Base-by-base conservation (phyloP, 352 stramenopile genomes). In the Pythium apleroticum region DNA sequence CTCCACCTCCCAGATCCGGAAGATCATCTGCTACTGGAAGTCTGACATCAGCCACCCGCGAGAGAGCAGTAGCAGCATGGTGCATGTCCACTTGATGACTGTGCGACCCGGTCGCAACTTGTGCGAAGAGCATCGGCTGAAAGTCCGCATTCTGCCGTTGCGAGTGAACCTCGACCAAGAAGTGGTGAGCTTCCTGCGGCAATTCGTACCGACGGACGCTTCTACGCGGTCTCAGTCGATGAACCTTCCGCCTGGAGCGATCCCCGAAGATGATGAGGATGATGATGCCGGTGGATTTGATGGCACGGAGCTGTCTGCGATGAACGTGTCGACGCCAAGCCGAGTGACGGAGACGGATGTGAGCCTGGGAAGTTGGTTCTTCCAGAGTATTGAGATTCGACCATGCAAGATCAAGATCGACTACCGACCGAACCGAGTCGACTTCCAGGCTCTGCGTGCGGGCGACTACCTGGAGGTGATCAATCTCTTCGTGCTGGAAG, bases 371-470 rank as follows among this genome's bases (percentile, higher is more conserved):
- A 74, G 60, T 9, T 96, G 82, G 85, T 96, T 96, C 54, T 96
- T 95, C 73, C 88, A 96, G 71, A 94, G 72, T 58, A 82, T 96
- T 22, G 88, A 96, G 55, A 77, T 96, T 30, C 88, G 88, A 17
- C 81, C 88, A 15, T 94, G 86, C 73, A 95, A 96, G 67, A 95
- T 96, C 65, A 96, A 96, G 67, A 96, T 96, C 52, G 88, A 96
- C 60, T 96, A 96, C 57, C 81, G 86, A 1, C 88, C 88, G 14
- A 93, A 95, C 39, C 85, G 86, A n/a, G 85, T 96, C 1, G 82
- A 96, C 68, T 96, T 90, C 27, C 78, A 88, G 9, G 88, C 88
- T 5, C 62, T 96, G 28, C 81, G 86, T 57, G 81, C 86, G 17
- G 88, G 88, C 12, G 88, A 96, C 49, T 96, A 96, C 63, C 50